Base-by-base conservation (phyloP, 371 early-diverging fungal genomes). In the Lichtheimia hyalospora region DNA sequence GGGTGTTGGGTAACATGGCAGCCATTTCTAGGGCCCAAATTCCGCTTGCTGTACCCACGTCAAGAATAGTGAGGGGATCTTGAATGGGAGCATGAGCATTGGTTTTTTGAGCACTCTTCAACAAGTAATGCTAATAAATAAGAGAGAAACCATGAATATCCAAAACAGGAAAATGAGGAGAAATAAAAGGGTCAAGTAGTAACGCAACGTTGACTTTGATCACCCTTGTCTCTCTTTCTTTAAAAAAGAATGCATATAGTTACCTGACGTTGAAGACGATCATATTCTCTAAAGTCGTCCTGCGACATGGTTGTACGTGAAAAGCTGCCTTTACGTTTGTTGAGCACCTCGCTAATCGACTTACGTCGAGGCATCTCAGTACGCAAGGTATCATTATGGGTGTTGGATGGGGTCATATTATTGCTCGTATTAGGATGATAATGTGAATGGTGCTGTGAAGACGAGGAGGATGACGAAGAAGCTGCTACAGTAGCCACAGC, bases 11-110 rank as follows among this genome's bases (percentile, higher is more conserved):
- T 52, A 71, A 77, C 54, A 77, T 71, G 34, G 49, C 56, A 43
- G 67, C 67, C 67, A 66, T 66, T 49, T 66, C 67, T 3, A 62
- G 27, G 1, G 67, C 76, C 86, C 86, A 86, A 16, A 78, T 75
- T 49, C 69, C 69, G 67, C 79, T 72, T 44, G 78, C 83, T 50
- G 79, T 79, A 16, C 83, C 85, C n/a, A 79, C 64, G 54, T 83
- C 82, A 53, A 85, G 52, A 52, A 80, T 73, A 21, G 66, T 68
- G 28, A 68, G 69, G 7, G 71, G 54, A 8, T 60, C 54, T 12
- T 52, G 42, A 21, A 75, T 50, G 15, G 67, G 57, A 15, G 67
- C 67, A 61, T 64, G 66, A 13, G 54, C 41, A 53, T 80, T 80
- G n/a, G 68, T 57, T 55, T 76, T 74, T 40, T 77, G 66, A 14